Evolutionary conservation across 192 early-diverging fungal species (phyloP), one percentile per base, ranked within the genome.

Genomic region (Linnemannia schmuckeri): DNA sequence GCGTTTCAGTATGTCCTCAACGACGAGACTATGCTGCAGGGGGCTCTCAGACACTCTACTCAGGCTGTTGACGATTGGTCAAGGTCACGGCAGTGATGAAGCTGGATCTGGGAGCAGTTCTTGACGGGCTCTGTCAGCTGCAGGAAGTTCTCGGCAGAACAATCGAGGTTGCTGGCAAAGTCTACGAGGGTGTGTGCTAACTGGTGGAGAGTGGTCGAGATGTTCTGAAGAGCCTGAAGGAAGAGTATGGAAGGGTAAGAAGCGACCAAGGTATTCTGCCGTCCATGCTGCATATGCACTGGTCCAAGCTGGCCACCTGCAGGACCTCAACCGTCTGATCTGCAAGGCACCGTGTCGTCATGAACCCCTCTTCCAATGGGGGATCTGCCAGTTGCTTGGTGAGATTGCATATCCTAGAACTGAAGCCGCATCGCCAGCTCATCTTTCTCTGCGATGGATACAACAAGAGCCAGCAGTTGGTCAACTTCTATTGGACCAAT

Each of bases 1-100:
- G 77, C 77, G 15, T 22, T 78, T 6, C 77, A 71, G 47, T 71
- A 41, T 63, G 77, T 78, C 35, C 70, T 70, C 33, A 35, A 78
- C 41, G n/a, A 78, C 35, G 77, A 78, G 44, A 22, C 33, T 6
- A 47, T 35, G 0, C 71, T 42, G 46, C 70, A 78, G 41, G 66
- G 69, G 2, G 37, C 22, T 35, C 10, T 54, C 6, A 57, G 77
- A 37, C 66, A 47, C 12, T 22, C 44, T 0, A n/a, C n/a, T n/a
- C n/a, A 6, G 6, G 47, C 72, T 0, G 4, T 55, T 3, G 46
- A 52, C 18, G 69, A 49, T 17, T 35, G 38, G 4, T 55, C 22
- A 22, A 49, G 69, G 41, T 55, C 6, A 54, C 41, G n/a, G 77
- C 69, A 0, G 77, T 54, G 9, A 55, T 71, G 6, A 70, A 37